phyloP scores from a whole-genome alignment of 176 grass and related monocot species.

The Raddia guianensis region DNA sequence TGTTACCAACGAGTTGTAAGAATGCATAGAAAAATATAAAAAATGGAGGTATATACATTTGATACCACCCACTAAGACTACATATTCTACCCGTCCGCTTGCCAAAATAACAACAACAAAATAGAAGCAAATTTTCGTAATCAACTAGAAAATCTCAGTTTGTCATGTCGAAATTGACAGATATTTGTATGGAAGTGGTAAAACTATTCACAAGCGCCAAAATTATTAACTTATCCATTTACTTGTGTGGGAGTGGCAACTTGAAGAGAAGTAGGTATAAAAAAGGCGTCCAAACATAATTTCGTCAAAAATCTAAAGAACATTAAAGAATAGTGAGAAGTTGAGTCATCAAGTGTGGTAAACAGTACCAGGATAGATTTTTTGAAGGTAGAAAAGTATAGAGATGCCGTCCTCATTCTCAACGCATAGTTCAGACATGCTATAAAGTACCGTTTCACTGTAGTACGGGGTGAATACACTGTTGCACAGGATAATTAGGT shows the following conservation, averaged over 20 bases:
- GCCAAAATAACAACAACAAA: conserved; percentile 13
- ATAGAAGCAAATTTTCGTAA: neutral
- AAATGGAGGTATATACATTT: neutral
- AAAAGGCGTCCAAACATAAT: neutral
- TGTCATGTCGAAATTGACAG: neutral
- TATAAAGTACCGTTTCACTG: conserved; percentile 95
- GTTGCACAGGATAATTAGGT: conserved; percentile 56
- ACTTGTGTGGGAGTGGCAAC: neutral
- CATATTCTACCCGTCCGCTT: conserved; percentile 6
- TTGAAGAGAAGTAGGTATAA: neutral
- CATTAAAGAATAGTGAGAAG: neutral
- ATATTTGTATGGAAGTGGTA: conserved; percentile 19
- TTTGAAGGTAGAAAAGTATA: conserved; percentile 97
- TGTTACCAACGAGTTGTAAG: neutral
- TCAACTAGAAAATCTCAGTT: neutral
- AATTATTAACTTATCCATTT: neutral
- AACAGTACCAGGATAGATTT: conserved; percentile 89
- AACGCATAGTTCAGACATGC: conserved; percentile 65
- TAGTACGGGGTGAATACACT: conserved; percentile 99
- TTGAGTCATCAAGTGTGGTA: conserved; percentile 19
- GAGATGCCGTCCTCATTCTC: conserved; percentile 97
- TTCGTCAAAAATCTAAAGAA: neutral
- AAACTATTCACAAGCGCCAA: conserved; percentile 9
- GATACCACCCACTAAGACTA: neutral
- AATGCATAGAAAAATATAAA: neutral